Evolutionary conservation across 371 early-diverging fungal species (phyloP), one percentile per base, ranked within the genome.

Genomic region (Apophysomyces ossiformis): DNA sequence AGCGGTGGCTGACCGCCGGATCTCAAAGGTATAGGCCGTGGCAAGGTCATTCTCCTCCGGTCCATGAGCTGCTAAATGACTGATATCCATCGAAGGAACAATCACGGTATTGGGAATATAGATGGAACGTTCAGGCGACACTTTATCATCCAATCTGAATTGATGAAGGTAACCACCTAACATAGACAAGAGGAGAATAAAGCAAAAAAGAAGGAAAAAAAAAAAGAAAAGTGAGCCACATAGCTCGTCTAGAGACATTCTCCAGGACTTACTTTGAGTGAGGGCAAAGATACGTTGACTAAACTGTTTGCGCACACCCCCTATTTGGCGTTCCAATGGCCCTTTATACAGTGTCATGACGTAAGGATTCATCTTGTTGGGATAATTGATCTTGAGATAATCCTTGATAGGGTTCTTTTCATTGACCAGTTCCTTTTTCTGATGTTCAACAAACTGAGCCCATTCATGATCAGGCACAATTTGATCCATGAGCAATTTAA

Each of bases 161-260:
- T 83, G 73, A 60, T 83, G 81, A 5, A 83, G 60, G 57, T 73
- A 83, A 13, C 83, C 83, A 37, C 72, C 79, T 77, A 13, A 11
- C 32, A 26, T 26, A 26, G 41, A 41, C 13, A 41, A 41, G 8
- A 41, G 13, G 1, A n/a, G n/a, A n/a, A n/a, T n/a, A n/a, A n/a
- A n/a, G n/a, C n/a, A n/a, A n/a, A n/a, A n/a, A n/a, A n/a, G n/a
- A n/a, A n/a, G 13, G 13, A 11, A 41, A 62, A 18, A 26, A 54
- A 41, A 36, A 59, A 35, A 47, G 37, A 7, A 15, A 7, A 32
- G n/a, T 50, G 9, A 21, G 13, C 8, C 5, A 21, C 21, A 18
- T 4, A 18, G 8, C 35, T 8, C n/a, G 37, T 7, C 8, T n/a
- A 36, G 11, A 35, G 37, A 13, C 11, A 36, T 36, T 7, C 32